Evolutionary conservation across 345 rosid genomes (phyloP), one percentile per base, ranked within the genome.

Genomic region (Turritis glabra): DNA sequence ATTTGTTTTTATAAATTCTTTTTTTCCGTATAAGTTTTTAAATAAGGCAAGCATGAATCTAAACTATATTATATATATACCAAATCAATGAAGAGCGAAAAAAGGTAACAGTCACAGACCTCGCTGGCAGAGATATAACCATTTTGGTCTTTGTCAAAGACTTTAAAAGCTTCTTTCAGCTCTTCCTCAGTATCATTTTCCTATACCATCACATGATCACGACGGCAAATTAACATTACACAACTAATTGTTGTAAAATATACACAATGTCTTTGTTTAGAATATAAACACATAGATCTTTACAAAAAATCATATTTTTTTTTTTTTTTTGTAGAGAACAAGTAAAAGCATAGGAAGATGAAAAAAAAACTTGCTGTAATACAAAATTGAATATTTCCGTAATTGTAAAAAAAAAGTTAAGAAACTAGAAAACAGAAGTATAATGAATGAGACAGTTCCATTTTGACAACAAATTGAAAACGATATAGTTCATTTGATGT

Each of bases 131-230:
- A 86, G 33, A 88, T 85, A 53, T 62, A 85, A 54, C 93, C 93
- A 77, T 88, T 87, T 78, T 84, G 82, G 75, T 88, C 90, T 62
- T 84, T 86, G 81, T 86, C 89, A 80, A 88, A 86, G 53, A 88
- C 86, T 77, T 76, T 82, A 83, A 88, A 88, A 33, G 89, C 89
- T 71, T 86, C 90, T 77, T 74, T 83, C 32, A 86, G 38, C 44
- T 85, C 91, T 13, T 84, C 88, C 26, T 82, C 85, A 5, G 73
- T 82, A 76, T 88, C 90, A 67, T 54, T 62, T 66, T 86, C 93
- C 93, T 88, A 72, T 2, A 63, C 19, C 56, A 69, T 41, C 72
- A 55, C 23, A 60, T 40, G 35, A 62, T 48, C 33, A 76, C n/a
- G 17, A 41, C 37, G 50, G 40, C 35, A 58, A 50, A 22, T 50